Evolutionary conservation across 2,329 filamentous ascomycete genomes (phyloP).

Genomic region (Beauveria sp.): DNA sequence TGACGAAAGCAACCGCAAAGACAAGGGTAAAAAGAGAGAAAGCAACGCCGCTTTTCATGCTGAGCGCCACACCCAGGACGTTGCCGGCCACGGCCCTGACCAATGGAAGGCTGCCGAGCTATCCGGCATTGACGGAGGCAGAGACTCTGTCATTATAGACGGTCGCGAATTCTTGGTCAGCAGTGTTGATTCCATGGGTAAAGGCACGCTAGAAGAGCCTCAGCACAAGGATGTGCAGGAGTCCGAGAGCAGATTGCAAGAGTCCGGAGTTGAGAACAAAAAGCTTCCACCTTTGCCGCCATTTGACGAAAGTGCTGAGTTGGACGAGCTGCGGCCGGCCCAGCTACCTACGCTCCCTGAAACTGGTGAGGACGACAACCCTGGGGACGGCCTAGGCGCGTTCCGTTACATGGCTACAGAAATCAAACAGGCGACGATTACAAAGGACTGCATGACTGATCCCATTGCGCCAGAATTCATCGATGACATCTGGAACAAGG

Average conservation of each 20-base stretch:
- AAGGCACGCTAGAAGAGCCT: constrained; percentile 43
- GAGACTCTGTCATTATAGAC: constrained; percentile 63
- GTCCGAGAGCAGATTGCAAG: constrained; percentile 21
- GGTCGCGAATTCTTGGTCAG: constrained; percentile 66
- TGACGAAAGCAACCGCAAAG: constrained; percentile 15
- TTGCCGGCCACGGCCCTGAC: constrained; percentile 71
- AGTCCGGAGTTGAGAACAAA: constrained; percentile 33
- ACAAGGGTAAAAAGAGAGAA: constrained; percentile 22
- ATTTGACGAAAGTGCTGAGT: constrained; percentile 51
- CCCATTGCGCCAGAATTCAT: constrained; percentile 77
- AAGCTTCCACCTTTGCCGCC: constrained; percentile 51
- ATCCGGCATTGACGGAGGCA: constrained; percentile 52
- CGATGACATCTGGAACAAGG: constrained; percentile 77
- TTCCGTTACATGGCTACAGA: constrained; percentile 55
- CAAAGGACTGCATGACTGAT: constrained; percentile 91
- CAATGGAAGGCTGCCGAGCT: constrained; percentile 61
- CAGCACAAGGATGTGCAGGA: constrained; percentile 10
- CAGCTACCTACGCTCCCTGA: constrained; percentile 64
- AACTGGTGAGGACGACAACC: constrained; percentile 74
- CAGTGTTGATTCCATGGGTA: constrained; percentile 55
- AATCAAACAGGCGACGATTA: constrained; percentile 64
- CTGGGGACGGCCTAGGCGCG: constrained; percentile 53
- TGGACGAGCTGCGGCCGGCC: constrained; percentile 59
- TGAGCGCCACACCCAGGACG: constrained; percentile 43
- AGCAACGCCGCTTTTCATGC: neutral